Base-by-base conservation (phyloP, 345 rosid species). In the Sonneratia alba region DNA sequence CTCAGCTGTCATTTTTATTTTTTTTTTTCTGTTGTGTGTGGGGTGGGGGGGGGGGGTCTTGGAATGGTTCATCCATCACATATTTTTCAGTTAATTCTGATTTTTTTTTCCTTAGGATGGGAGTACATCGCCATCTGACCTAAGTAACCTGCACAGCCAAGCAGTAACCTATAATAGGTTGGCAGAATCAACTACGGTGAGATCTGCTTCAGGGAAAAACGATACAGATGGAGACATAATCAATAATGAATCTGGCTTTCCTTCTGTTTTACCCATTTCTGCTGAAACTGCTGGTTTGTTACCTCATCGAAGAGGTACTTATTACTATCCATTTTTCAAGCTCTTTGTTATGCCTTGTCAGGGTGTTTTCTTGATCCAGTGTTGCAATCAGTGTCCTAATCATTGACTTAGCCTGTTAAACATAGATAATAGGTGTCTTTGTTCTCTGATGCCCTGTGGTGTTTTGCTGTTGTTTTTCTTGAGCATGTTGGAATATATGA, bases 281-380 rank as follows among this genome's bases (percentile, higher is more conserved):
- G 97, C 97, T 73, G 92, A 90, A 82, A 85, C 81, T 76, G 81
- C 97, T 21, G 96, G 91, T 70, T 72, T 92, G 71, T 81, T 89
- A 57, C 96, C 99, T 19, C 77, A 74, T 64, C 87, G 78, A 37
- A 83, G 76, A 72, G 95, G 97, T 89, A 73, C 14, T 22, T 21
- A n/a, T 21, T 24, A 12, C 8, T 59, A 6, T 42, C 55, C 48
- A n/a, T 34, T 43, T 51, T 6, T 73, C 65, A 40, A 3, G 66
- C 36, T 22, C 51, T 47, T 21, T n/a, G 55, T 45, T 68, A 34
- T 68, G 51, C 48, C 27, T 40, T 62, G 13, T 62, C 13, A 16
- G 37, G 3, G 69, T 38, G 1, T 37, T 66, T 66, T 37, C 48
- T 7, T 38, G 48, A 66, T 66, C 69, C 69, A 37, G 19, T 56